Conservation (phyloP, 345 rosid genomes). For the Eucalyptus globulus region DNA sequence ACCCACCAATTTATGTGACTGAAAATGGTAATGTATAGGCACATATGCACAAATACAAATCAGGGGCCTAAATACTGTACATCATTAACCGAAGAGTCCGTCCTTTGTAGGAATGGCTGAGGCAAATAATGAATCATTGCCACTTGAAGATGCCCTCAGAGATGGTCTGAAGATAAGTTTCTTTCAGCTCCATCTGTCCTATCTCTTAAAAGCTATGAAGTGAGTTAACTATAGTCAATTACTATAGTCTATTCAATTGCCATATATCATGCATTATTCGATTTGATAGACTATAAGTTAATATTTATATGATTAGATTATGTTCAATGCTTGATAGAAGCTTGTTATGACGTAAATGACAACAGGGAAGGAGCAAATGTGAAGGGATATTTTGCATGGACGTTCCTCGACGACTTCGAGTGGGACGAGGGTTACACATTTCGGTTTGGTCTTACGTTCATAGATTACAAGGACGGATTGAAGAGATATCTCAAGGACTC, state of each 20-base stretch:
- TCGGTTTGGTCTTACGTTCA: conserved; percentile 7
- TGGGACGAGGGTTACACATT: conserved; percentile 11
- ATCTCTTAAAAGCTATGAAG: background rate
- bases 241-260: background rate
- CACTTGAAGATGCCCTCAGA: background rate
- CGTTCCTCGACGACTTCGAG: conserved; percentile 17
- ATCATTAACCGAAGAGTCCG: background rate
- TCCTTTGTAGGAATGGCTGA: background rate
- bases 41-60: background rate
- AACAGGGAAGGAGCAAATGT: conserved; percentile 16
- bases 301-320: background rate
- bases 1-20: conserved; percentile 30
- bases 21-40: conserved; percentile 28
- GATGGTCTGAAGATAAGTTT: background rate
- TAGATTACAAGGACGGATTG: conserved; percentile 4
- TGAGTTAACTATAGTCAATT: background rate
- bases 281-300: background rate
- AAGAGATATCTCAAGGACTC: conserved; percentile 18
- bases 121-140: background rate
- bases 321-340: background rate
- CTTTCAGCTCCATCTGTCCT: background rate
- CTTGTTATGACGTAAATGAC: background rate
- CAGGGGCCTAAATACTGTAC: background rate
- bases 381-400: conserved; percentile 16
- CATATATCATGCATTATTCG: background rate